Base-by-base conservation (phyloP, 176 grass and related monocot species). In the Pontederia paniculata region DNA sequence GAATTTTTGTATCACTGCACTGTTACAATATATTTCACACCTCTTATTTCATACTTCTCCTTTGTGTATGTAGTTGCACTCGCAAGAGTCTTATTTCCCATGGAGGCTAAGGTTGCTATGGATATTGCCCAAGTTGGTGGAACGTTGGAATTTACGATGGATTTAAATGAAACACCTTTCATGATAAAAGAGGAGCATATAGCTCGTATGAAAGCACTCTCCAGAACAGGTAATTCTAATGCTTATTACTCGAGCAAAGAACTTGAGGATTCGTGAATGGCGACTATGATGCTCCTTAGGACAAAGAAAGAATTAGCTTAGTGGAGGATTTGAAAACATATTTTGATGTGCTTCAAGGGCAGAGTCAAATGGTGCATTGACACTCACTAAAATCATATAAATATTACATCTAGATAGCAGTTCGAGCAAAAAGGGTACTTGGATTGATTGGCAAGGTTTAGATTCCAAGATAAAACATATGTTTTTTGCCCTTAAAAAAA, bases 51-150 rank as follows among this genome's bases (percentile, higher is more conserved):
- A 49, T 55, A 71, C 67, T 72, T 37, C 28, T 37, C 5, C 0
- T 37, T 37, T 37, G 5, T 42, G 41, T 42, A 60, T 78, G 49
- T 62, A 98, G 94, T 98, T 83, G 87, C 83, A 72, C 71, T 98
- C 54, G 94, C 87, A 2, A 91, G 63, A 43, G 68, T 98, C 59
- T 17, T 98, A 53, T 98, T 98, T 65, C 87, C 94, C 9, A 74
- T 50, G 68, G 80, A 98, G 66, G 80, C 93, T 70, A 86, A 20
- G 70, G 48, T 93, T 53, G 87, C 87, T 2, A 98, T 85, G 83
- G 80, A 91, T 50, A 80, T 91, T 82, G 94, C 87, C 59, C 78
- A 93, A 60, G 87, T 88, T 42, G 83, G 91, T 60, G 83, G 83
- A 21, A 88, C 78, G 7, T 62, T 75, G 55, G 94, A 98, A 66